Base-by-base conservation (phyloP, 257 asterid genomes). In the Avicennia marina region DNA sequence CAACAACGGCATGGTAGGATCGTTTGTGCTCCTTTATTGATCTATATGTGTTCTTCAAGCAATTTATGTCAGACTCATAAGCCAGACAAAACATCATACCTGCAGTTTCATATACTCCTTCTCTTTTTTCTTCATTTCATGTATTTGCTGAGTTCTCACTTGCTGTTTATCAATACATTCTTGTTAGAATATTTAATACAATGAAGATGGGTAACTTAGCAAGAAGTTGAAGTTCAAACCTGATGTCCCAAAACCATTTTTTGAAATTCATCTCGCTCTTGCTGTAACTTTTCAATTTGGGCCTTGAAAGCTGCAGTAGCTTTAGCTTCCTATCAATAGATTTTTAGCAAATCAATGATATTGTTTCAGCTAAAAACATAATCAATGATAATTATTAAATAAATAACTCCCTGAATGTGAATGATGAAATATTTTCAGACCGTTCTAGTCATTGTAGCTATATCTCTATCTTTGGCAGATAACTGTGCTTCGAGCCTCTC, bases 61-160 rank as follows among this genome's bases (percentile, higher is more conserved):
- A 36, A 39, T 25, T 7, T 24, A 20, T 38, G 63, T 27, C 42
- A 36, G 51, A 38, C 54, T 51, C 26, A 32, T 43, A 49, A 8
- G 41, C 18, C 21, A 16, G 16, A 60, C 27, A 29, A 53, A 36
- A 39, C 11, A 69, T 20, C 69, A 31, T 25, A 82, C 96, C 89
- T 87, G 96, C 66, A 87, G 68, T 79, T 87, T 90, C 41, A 90
- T 76, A 65, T 84, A 90, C 59, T 90, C 97, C 47, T 84, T 87
- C 67, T 90, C 96, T 68, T 87, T 84, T 75, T 90, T 90, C 95
- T 90, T 90, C 95, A 82, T 87, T 83, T 90, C 98, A 67, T 90
- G 82, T 60, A 82, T 75, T 66, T 90, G 98, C 55, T 90, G 98
- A 63, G 84, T 84, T 82, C 77, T 72, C 57, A 84, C 98, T 93